Evolutionary conservation across 495 filamentous ascomycete genomes (phyloP).

Genomic region (Cryomyces minteri): DNA sequence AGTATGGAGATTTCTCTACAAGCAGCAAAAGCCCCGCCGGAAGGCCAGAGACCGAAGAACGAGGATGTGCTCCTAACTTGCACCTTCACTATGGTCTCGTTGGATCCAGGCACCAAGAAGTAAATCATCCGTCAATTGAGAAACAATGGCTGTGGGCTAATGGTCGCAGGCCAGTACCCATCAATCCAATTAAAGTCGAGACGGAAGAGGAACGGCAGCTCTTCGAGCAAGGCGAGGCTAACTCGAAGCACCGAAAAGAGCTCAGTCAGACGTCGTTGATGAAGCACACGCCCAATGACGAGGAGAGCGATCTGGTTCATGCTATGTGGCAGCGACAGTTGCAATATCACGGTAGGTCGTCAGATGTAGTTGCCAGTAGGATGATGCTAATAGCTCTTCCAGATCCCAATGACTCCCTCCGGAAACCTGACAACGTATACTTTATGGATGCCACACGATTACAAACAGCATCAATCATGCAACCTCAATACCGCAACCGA

Average conservation of each 20-base stretch:
- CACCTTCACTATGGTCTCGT: slow-evolving; percentile 70
- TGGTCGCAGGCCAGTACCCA: slow-evolving; percentile 26
- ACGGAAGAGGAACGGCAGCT: slow-evolving; percentile 53
- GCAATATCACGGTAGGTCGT: slow-evolving; percentile 35
- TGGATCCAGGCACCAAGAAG: slow-evolving; percentile 57
- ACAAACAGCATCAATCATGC: slow-evolving; percentile 64
- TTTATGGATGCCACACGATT: slow-evolving; percentile 52
- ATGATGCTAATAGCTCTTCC: background rate
- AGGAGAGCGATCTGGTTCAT: slow-evolving; percentile 65
- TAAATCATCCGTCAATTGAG: slow-evolving; percentile 11
- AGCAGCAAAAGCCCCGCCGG: slow-evolving; percentile 41
- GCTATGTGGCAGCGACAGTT: slow-evolving; percentile 60
- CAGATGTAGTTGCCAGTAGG: background rate
- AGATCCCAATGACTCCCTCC: slow-evolving; percentile 38
- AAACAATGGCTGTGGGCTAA: background rate
- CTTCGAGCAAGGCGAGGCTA: slow-evolving; percentile 50
- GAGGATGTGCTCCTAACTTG: slow-evolving; percentile 63
- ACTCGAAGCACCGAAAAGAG: slow-evolving; percentile 57
- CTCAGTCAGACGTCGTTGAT: slow-evolving; percentile 42
- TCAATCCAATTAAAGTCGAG: slow-evolving; percentile 42
- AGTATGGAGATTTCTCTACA: slow-evolving; percentile 70
- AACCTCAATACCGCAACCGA: slow-evolving; percentile 68
- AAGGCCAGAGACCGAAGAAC: slow-evolving; percentile 36
- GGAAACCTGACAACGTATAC: slow-evolving; percentile 42
- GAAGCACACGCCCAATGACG: slow-evolving; percentile 54